Evolutionary conservation across 768 basidiomycete species (phyloP), one percentile per base, ranked within the genome.

Genomic region (Mycena olivaceomarginata): DNA sequence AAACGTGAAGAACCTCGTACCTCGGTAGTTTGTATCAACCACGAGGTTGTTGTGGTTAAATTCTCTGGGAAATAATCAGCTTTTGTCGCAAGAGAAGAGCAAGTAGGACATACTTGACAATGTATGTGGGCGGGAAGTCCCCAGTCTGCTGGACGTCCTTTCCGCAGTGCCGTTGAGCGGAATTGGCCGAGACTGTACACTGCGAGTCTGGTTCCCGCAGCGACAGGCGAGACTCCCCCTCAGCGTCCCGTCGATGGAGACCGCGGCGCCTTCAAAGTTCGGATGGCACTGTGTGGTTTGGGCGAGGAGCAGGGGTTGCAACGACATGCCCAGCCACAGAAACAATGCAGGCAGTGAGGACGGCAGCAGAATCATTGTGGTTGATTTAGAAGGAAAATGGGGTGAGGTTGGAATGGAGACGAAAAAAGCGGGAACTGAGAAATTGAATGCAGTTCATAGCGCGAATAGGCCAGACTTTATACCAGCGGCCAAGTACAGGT

Each of bases 121-220:
- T 45, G n/a, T 76, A 76, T 12, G 70, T 56, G 2, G 75, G 8
- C 2, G 37, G 41, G 13, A 5, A 25, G 11, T 63, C 40, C 1
- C 70, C 70, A 12, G 63, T 76, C n/a, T 76, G 75, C 57, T 72
- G 13, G 39, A 76, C 75, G 43, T 71, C 75, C 75, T 72, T 25
- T 72, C 57, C 8, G 75, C 70, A 12, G 75, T 67, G 11, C 41
- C 56, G 45, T 71, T 76, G 9, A 62, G 63, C 15, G 75, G 70
- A 67, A 43, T 5, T 5, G 8, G 18, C 43, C 70, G 31, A 66
- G 45, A 53, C 66, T 22, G 2, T 20, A 10, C 16, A 57, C 13
- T n/a, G n/a, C n/a, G 57, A 76, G 75, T 25, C n/a, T 2, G 6
- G 70, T 72, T 41, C 76, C 76, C 45, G 76, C 65, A 4, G 39